Evolutionary conservation across 352 stramenopile genomes (phyloP).

Genomic region (Phytophthora hibernalis): DNA sequence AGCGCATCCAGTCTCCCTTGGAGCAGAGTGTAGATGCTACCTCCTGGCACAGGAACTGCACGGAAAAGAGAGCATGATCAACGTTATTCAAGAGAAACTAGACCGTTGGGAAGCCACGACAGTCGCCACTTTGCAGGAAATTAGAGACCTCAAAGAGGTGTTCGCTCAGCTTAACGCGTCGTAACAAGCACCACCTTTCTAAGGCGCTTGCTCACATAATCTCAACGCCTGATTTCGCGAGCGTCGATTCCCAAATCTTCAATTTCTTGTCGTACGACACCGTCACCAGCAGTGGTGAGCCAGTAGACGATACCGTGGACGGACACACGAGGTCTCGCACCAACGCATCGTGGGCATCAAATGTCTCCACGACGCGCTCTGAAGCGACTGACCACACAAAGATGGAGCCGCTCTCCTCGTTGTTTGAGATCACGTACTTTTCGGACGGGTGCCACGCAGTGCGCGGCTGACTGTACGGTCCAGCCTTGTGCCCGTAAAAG

Average conservation of each 20-base stretch:
- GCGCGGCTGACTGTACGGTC: constrained; percentile 81
- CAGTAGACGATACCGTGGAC: constrained; percentile 21
- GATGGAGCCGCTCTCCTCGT: constrained; percentile 65
- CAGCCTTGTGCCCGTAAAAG: constrained; percentile 88
- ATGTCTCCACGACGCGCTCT: constrained; percentile 71
- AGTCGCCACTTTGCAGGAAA: constrained; percentile 73
- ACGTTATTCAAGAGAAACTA: constrained; percentile 65
- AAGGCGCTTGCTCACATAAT: constrained; percentile 19
- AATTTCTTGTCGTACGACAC: constrained; percentile 86
- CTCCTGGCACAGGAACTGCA: constrained; percentile 45
- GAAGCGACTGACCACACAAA: constrained; percentile 84
- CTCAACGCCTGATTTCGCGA: constrained; percentile 23
- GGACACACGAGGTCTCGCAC: constrained; percentile 57
- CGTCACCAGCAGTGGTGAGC: constrained; percentile 49
- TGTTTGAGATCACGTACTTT: constrained; percentile 89
- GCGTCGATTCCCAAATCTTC: constrained; percentile 63
- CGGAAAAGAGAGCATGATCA: constrained; percentile 50
- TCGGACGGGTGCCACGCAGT: constrained; percentile 80
- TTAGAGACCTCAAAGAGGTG: constrained; percentile 71
- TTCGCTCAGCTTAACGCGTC: constrained; percentile 54
- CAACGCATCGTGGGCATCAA: constrained; percentile 75
- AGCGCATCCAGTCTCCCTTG: constrained; percentile 53
- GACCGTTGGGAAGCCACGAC: constrained; percentile 69
- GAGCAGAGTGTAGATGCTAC: constrained; percentile 29
- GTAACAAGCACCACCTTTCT: constrained; percentile 25